Conservation (phyloP, 148 eudicot genomes). For the Nepenthes mirabilis region DNA sequence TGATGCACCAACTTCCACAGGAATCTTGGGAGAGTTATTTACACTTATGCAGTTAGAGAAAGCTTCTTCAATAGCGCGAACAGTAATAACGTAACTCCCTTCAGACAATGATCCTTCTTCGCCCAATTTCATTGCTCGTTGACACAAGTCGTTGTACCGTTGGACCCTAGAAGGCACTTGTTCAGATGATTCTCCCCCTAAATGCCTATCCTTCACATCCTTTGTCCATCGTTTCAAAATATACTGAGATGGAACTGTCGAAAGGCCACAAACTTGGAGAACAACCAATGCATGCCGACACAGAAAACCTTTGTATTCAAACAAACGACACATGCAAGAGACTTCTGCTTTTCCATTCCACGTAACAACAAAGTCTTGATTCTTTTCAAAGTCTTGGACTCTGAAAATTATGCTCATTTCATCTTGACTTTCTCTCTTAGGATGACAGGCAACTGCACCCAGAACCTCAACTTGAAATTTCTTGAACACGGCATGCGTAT, state of each 20-base stretch:
- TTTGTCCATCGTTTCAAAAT: conserved; percentile 87
- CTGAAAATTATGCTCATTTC: conserved; percentile 40
- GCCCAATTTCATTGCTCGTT: conserved; percentile 66
- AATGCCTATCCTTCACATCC: conserved; percentile 59
- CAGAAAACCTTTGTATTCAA: conserved; percentile 82
- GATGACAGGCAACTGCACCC: conserved; percentile 87
- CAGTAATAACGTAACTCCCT: conserved; percentile 57
- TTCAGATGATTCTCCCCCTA: conserved; percentile 44
- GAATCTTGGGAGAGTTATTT: conserved; percentile 56
- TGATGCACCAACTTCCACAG: conserved; percentile 56
- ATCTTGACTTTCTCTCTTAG: conserved; percentile 56
- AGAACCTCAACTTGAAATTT: conserved; percentile 82
- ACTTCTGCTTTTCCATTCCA: conserved; percentile 69
- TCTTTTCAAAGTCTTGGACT: conserved; percentile 66
- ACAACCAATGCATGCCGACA: conserved; percentile 94
- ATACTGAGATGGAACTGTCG: conserved; percentile 63
- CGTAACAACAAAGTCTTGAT: conserved; percentile 56
- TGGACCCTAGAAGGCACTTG: conserved; percentile 61
- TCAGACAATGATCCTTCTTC: conserved; percentile 93
- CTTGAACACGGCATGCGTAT: conserved; percentile 73
- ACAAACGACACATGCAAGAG: conserved; percentile 71
- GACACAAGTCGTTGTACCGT: conserved; percentile 68
- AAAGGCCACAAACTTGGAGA: conserved; percentile 83
- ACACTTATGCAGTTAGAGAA: conserved; percentile 48
- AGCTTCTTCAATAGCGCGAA: conserved; percentile 74